Evolutionary conservation across 1,284 basidiomycete species (phyloP), one percentile per base, ranked within the genome.

Genomic region (Cryptococcus depauperatus): DNA sequence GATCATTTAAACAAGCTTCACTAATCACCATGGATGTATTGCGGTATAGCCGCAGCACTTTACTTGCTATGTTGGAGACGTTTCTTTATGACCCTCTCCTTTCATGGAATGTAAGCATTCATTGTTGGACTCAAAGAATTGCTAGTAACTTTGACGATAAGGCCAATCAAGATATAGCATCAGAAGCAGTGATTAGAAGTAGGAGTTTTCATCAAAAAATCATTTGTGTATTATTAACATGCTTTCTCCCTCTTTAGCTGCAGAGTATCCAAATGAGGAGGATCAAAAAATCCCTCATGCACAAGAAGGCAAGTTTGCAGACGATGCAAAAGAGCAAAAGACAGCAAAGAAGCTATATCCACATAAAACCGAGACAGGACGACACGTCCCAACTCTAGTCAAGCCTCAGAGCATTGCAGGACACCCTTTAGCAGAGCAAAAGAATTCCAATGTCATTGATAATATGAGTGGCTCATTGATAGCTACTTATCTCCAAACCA

Each of bases 21-120:
- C 45, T 62, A 1, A 49, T 62, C 14, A 58, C 62, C 9, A 59
- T 69, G 60, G 47, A 47, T 9, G 58, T 69, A 13, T 39, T 69
- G 35, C 47, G 65, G 10, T 56, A 62, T 19, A 60, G 59, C 39
- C 46, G 56, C 25, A 57, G 57, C 21, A 63, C 54, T 22, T 37
- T 69, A n/a, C 41, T 69, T 19, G 63, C 66, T 2, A 64, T 69
- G 61, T 52, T 69, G 11, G 66, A 66, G 40, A 65, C 87, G 14
- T 91, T 91, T 63, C 83, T 91, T 13, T 90, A 90, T 57, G 87
- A 91, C 62, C 87, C 87, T 10, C 72, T 91, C 45, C 85, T 90
- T 64, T 88, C 86, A 59, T 91, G 87, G 87, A 66, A 62, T 30
- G 66, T 62, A 32, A 48, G 60, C 55, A 7, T 21, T n/a, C n/a